A percentile compares a stretch with the other conserved stretches of the same genome.
Evolutionary conservation across 257 asterid species (phyloP).

Genomic region (Solanum sejunctum): DNA sequence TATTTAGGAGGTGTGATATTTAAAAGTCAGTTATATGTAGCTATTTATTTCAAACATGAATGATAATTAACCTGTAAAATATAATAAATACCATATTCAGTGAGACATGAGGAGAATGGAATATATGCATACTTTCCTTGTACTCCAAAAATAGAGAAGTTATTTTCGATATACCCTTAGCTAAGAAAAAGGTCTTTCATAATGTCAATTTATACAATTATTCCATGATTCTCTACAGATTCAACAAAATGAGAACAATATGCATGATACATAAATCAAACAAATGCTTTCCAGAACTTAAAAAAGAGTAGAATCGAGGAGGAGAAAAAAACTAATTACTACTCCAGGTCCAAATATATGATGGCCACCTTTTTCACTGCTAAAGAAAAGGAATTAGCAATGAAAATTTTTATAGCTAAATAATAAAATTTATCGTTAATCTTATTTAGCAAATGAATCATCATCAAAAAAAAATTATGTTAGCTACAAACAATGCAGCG

Average conservation of each 20-base stretch:
- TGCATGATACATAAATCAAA: neutral
- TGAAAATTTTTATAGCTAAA: neutral
- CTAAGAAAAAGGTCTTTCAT: neutral
- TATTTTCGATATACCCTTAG: neutral
- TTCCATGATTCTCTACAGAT: neutral
- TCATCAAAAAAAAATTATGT: fast-evolving
- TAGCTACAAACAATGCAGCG: neutral
- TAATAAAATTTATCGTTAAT: neutral
- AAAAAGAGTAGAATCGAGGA: neutral
- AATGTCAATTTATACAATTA: neutral
- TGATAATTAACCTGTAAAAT: neutral
- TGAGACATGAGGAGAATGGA: fast-evolving
- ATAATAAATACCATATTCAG: neutral
- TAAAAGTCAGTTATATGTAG: neutral
- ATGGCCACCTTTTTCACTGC: neutral
- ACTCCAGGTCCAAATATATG: neutral
- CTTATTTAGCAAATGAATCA: neutral
- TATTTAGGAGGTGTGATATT: neutral
- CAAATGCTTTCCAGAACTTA: neutral
- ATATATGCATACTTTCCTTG: too few relatives aligned
- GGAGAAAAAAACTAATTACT: neutral
- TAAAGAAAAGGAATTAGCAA: neutral
- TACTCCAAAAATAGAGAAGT: neutral
- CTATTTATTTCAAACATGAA: neutral
- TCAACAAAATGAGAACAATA: neutral